Evolutionary conservation across 768 basidiomycete genomes (phyloP).

Genomic region (Agrocybe praecox): DNA sequence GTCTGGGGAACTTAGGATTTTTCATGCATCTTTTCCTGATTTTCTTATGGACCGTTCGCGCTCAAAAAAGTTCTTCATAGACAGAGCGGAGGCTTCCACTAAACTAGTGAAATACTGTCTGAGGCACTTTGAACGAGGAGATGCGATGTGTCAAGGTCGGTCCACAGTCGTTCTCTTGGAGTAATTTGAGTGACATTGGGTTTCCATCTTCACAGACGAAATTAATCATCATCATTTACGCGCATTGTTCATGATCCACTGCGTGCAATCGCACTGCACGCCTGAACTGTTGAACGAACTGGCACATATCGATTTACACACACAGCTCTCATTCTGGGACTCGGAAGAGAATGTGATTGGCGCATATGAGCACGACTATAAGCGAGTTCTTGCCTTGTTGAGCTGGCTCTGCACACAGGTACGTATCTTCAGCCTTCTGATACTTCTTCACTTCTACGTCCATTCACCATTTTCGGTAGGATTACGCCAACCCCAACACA

Average conservation of each 20-base stretch:
- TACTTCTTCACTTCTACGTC: background rate
- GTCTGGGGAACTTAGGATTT: constrained; percentile 1
- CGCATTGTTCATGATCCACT: background rate
- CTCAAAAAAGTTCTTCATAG: constrained; percentile 7
- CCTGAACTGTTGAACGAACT: background rate
- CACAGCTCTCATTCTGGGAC: background rate
- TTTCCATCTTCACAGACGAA: background rate
- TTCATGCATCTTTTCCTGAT: constrained; percentile 11
- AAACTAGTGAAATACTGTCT: background rate
- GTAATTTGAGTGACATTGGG: background rate
- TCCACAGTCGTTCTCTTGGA: background rate
- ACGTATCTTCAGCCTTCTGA: too few relatives aligned
- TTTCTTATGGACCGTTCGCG: constrained; percentile 3
- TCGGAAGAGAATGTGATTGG: background rate
- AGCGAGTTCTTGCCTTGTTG: background rate
- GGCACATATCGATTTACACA: background rate
- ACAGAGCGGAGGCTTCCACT: background rate
- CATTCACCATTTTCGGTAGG: too few relatives aligned
- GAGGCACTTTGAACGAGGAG: background rate
- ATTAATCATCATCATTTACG: background rate
- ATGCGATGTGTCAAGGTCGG: background rate
- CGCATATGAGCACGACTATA: background rate
- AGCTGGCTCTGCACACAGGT: background rate
- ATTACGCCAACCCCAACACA: background rate
- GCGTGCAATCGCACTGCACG: background rate